Evolutionary conservation across 2,329 filamentous ascomycete species (phyloP).

Genomic region (Cladophialophora chaetospira): DNA sequence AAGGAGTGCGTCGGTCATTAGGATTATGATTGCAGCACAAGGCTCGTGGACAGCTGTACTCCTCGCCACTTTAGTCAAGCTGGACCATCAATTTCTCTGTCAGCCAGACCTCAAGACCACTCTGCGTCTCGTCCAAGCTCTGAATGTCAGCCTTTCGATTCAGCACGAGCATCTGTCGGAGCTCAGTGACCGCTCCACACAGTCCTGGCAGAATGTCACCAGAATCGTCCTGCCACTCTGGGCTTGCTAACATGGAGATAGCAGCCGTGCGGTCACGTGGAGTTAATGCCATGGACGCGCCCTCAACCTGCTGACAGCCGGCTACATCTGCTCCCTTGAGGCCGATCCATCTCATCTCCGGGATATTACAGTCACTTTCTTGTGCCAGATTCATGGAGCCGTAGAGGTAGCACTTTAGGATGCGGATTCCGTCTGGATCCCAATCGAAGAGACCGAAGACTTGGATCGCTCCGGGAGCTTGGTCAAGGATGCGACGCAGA

Average conservation of each 20-base stretch:
- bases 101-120: constrained; percentile 49
- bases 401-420: constrained; percentile 64
- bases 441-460: constrained; percentile 61
- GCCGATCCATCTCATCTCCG: constrained; percentile 60
- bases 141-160: constrained; percentile 66
- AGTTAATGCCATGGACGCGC: constrained; percentile 5
- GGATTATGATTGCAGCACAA: constrained; percentile 55
- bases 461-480: constrained; percentile 34
- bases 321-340: constrained; percentile 47
- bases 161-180: constrained; percentile 64
- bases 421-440: constrained; percentile 65
- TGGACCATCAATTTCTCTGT: constrained; percentile 16
- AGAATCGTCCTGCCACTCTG: constrained; percentile 56
- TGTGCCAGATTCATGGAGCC: constrained; percentile 59
- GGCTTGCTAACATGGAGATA: constrained; percentile 50
- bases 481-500: constrained; percentile 47
- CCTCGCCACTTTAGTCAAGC: constrained; percentile 2
- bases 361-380: constrained; percentile 53
- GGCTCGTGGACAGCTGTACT: neutral
- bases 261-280: constrained; percentile 32
- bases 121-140: constrained; percentile 49
- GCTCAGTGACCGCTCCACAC: constrained; percentile 49
- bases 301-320: constrained; percentile 33
- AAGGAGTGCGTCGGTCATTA: constrained; percentile 76
- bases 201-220: constrained; percentile 42